These are phyloP conservation scores for Diaporthe sp. DNA, from an alignment of 2,329 filamentous ascomycete genomes.

Conservation along the genomic window DNA sequence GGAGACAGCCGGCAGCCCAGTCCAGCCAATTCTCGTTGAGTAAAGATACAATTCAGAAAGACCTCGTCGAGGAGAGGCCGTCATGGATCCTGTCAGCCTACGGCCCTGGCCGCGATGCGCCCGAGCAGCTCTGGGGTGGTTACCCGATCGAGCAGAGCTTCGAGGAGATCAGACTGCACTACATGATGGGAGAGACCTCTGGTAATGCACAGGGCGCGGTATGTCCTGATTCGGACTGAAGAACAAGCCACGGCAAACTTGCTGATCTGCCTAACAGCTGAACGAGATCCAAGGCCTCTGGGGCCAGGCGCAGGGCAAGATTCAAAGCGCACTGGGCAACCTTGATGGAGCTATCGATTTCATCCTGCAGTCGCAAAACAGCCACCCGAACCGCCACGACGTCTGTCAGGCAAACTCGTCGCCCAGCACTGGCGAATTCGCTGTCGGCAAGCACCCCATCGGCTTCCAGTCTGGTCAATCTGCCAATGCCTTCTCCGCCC, in stretches of 20 bases:
- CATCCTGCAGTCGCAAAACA: constrained; percentile 73
- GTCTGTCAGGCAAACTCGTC: constrained; percentile 63
- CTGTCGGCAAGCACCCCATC: constrained; percentile 51
- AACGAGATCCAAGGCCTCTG: constrained; percentile 72
- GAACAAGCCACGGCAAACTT: constrained; percentile 38
- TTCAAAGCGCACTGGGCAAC: constrained; percentile 77
- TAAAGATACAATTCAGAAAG: constrained; percentile 71
- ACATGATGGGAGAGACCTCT: constrained; percentile 68
- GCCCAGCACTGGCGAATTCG: constrained; percentile 61
- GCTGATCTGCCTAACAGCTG: constrained; percentile 56
- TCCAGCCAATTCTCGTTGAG: constrained; percentile 63
- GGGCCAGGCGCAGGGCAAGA: constrained; percentile 76
- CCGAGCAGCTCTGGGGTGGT: constrained; percentile 87
- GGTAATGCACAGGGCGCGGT: constrained; percentile 71
- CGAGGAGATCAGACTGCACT: constrained; percentile 87
- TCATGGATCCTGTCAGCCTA: constrained; percentile 91
- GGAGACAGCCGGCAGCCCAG: constrained; percentile 37
- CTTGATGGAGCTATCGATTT: constrained; percentile 79
- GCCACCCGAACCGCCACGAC: constrained; percentile 82
- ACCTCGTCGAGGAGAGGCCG: constrained; percentile 79
- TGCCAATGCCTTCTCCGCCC: constrained; percentile 45
- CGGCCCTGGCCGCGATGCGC: constrained; percentile 80
- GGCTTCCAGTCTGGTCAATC: constrained; percentile 30
- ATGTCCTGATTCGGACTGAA: constrained; percentile 43
- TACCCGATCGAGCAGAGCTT: constrained; percentile 84